Evolutionary conservation across 2,329 filamentous ascomycete genomes (phyloP).

Genomic region (Nannizziopsis arthrosporioides): DNA sequence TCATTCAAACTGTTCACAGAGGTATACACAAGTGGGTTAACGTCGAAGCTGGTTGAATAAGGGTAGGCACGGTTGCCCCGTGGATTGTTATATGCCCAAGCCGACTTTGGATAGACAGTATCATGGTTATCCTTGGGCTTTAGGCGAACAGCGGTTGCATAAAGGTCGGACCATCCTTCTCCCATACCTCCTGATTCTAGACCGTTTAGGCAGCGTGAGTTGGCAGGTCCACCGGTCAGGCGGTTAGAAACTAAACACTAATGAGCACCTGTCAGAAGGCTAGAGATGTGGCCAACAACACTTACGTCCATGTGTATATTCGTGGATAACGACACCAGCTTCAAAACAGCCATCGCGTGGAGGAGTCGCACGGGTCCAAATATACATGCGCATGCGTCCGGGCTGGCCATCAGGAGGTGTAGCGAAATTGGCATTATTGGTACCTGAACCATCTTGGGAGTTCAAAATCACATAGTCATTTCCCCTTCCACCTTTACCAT

Average conservation of each 20-base stretch:
- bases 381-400: constrained; percentile 15
- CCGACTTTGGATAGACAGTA: constrained; percentile 12
- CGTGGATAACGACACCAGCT: constrained; percentile 14
- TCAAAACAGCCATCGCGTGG: constrained; percentile 13
- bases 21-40: constrained; percentile 13
- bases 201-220: constrained; percentile 11
- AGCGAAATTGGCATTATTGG: constrained; percentile 15
- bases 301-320: constrained; percentile 15
- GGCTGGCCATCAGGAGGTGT: constrained; percentile 13
- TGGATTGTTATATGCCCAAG: constrained; percentile 8
- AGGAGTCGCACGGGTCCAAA: constrained; percentile 11
- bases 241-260: constrained; percentile 12
- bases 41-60: constrained; percentile 13
- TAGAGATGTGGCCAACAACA: background rate
- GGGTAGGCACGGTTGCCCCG: constrained; percentile 12
- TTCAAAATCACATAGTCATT: constrained; percentile 13
- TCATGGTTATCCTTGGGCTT: constrained; percentile 10
- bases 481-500: constrained; percentile 11
- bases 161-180: constrained; percentile 14
- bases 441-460: constrained; percentile 13
- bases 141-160: constrained; percentile 11
- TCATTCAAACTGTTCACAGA: constrained; percentile 1
- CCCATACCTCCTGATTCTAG: constrained; percentile 15
- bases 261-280: background rate
- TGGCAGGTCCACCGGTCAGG: constrained; percentile 13